Conservation (phyloP, 2,329 filamentous ascomycete genomes). For the Aspergillus arachidicola region DNA sequence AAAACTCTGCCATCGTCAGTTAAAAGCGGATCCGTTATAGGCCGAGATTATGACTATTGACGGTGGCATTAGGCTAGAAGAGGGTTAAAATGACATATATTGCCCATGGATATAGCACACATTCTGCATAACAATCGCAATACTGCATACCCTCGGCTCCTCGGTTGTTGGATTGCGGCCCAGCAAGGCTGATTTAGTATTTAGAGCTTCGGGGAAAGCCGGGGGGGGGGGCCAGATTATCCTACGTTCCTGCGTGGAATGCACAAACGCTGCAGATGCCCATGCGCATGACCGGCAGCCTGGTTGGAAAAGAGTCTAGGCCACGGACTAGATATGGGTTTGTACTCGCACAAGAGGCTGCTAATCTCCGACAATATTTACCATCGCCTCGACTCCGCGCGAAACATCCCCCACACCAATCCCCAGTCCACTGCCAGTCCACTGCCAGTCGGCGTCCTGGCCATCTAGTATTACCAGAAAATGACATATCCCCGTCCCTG, state of each 20-base stretch:
- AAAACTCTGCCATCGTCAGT: not conserved
- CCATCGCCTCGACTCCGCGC: not conserved
- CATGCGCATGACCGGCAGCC: not conserved
- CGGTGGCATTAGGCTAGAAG: too few species aligned
- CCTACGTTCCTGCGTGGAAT: too few species aligned
- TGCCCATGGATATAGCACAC: too few species aligned
- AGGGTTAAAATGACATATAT: too few species aligned
- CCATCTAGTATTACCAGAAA: not conserved
- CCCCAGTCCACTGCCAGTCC: not conserved
- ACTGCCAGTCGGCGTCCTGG: not conserved
- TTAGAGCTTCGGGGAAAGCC: not conserved
- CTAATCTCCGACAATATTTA: too few species aligned
- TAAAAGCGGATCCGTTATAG: not conserved
- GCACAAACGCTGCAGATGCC: not conserved
- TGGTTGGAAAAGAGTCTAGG: not conserved
- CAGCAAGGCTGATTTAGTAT: not conserved
- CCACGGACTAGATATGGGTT: rapidly evolving
- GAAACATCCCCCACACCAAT: not conserved
- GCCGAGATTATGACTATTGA: not conserved
- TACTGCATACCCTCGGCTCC: not conserved
- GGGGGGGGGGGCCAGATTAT: too few species aligned
- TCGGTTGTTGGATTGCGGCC: not conserved
- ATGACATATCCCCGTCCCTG: not conserved
- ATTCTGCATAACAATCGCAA: not conserved
- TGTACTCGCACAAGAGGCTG: not conserved